A percentile compares a stretch with the other conserved stretches of the same genome.
phyloP scores from a whole-genome alignment of 768 basidiomycete species.

The Collybia mongolica region DNA sequence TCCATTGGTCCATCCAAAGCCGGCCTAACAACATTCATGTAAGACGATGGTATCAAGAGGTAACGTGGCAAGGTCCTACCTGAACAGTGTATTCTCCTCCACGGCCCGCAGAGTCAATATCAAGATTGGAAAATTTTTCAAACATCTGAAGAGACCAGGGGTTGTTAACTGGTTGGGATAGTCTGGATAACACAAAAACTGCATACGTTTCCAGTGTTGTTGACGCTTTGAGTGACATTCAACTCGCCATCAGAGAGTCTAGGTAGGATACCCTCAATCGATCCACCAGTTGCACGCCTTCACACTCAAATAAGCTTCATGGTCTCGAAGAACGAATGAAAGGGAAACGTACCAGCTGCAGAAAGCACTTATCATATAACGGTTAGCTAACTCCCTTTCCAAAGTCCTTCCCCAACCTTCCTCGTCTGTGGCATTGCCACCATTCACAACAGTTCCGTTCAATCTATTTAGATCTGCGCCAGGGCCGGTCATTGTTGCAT shows the following conservation, averaged over 20 bases:
- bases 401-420: slow-evolving; percentile 70
- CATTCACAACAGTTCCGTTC: slow-evolving; percentile 59
- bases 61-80: slow-evolving; percentile 28
- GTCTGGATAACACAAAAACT: background rate
- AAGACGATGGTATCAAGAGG: background rate
- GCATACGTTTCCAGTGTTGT: slow-evolving; percentile 7
- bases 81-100: slow-evolving; percentile 92
- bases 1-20: slow-evolving; percentile 91
- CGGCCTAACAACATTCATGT: slow-evolving; percentile 38
- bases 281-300: slow-evolving; percentile 88
- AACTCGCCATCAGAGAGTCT: slow-evolving; percentile 69
- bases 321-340: background rate
- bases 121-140: slow-evolving; percentile 80
- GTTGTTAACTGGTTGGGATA: slow-evolving; percentile 2
- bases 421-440: slow-evolving; percentile 54
- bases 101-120: slow-evolving; percentile 75
- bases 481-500: slow-evolving; percentile 50
- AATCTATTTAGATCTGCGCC: slow-evolving; percentile 60
- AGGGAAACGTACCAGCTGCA: slow-evolving; percentile 78
- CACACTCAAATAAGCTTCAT: background rate
- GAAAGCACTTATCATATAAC: slow-evolving; percentile 78
- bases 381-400: slow-evolving; percentile 75
- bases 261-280: slow-evolving; percentile 67
- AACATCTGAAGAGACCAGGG: slow-evolving; percentile 66
- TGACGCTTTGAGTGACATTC: slow-evolving; percentile 62